Evolutionary conservation across 176 grass and related monocot species (phyloP).

Genomic region (Luzula sylvatica): DNA sequence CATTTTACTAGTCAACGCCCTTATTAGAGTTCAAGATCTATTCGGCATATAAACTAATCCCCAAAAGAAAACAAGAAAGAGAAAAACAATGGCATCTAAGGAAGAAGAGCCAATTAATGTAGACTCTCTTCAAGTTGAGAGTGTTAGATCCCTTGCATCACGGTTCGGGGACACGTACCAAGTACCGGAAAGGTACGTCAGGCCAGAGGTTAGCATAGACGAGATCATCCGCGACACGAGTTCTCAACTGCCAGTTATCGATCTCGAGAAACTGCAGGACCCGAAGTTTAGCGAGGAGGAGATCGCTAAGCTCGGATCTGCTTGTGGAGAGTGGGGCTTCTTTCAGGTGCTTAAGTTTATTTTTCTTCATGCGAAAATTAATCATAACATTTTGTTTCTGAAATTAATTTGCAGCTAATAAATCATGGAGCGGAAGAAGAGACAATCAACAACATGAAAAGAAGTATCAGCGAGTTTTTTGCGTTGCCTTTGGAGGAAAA

Average conservation of each 20-base stretch:
- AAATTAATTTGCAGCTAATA: conserved; percentile 18
- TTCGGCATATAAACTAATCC: no score
- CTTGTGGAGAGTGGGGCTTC: conserved; percentile 7
- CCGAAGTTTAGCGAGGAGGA: conserved; percentile 8
- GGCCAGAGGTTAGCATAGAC: neutral
- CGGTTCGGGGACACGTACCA: neutral
- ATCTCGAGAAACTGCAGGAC: conserved; percentile 11
- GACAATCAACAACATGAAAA: conserved; percentile 28
- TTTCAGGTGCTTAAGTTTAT: neutral
- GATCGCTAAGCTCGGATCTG: conserved; percentile 11
- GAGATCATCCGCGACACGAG: neutral
- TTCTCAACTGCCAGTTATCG: conserved; percentile 3
- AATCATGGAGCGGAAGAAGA: conserved; percentile 33
- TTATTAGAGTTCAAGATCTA: no score
- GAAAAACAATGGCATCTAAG: neutral
- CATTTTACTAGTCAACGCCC: no score
- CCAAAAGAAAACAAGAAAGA: no score
- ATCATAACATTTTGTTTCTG: no score
- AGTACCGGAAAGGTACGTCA: conserved; percentile 19
- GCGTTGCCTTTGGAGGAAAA: conserved; percentile 33
- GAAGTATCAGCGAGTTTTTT: conserved; percentile 24
- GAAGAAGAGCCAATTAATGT: neutral
- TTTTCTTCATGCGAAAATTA: neutral
- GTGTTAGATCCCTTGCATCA: neutral
- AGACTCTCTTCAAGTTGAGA: neutral